A percentile compares a stretch with the other conserved stretches of the same genome.
Conservation (phyloP, 805 yeast species). For the Maudiozyma bulderi region DNA sequence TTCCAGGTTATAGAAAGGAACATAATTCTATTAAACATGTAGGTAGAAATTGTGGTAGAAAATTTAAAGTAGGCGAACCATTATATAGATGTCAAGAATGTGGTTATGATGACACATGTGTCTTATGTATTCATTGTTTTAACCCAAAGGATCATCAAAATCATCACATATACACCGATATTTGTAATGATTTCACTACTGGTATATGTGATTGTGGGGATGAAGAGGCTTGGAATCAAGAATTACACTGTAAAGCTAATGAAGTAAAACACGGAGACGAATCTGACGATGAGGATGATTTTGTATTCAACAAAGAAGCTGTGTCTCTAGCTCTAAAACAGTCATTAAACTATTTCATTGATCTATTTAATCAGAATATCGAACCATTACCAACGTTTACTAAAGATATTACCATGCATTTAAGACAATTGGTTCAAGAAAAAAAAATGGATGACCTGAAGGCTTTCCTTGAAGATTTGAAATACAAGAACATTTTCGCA, state of each 20-base stretch:
- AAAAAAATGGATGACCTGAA: conserved; percentile 13
- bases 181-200: conserved; percentile 37
- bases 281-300: conserved; percentile 20
- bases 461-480: conserved; percentile 11
- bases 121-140: conserved; percentile 64
- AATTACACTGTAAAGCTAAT: conserved; percentile 41
- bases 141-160: conserved; percentile 56
- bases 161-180: conserved; percentile 51
- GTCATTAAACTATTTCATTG: conserved; percentile 34
- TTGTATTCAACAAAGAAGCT: conserved; percentile 7
- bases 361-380: conserved; percentile 30
- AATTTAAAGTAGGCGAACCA: conserved; percentile 51
- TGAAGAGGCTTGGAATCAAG: conserved; percentile 47
- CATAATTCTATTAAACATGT: conserved; percentile 32
- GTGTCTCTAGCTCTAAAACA: conserved; percentile 25
- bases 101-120: conserved; percentile 71
- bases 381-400: conserved; percentile 27
- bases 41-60: conserved; percentile 61
- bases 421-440: conserved; percentile 23
- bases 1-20: too few relatives aligned
- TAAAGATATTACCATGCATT: conserved; percentile 20
- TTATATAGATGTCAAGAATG: conserved; percentile 69
- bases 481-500: conserved; percentile 5
- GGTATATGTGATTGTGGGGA: conserved; percentile 75
- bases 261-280: conserved; percentile 24